phyloP scores from a whole-genome alignment of 1,284 basidiomycete species.

The Ustanciosporium gigantosporum region DNA sequence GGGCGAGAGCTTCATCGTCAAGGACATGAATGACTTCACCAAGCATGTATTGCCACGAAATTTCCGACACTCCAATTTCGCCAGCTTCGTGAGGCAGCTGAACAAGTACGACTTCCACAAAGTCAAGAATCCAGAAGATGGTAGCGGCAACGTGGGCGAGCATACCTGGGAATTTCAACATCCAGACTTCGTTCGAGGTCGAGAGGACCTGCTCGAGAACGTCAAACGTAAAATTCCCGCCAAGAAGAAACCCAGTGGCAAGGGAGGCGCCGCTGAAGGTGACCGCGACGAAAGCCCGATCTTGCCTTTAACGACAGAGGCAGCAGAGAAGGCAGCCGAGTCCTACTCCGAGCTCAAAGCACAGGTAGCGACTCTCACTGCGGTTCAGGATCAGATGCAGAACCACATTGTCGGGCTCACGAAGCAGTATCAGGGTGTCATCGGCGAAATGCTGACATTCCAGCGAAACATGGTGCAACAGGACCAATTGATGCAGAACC shows the following conservation, averaged over 20 bases:
- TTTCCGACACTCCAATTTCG: conserved; percentile 97
- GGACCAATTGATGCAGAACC: conserved; percentile 78
- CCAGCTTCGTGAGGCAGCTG: conserved; percentile 70
- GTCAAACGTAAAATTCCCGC: conserved; percentile 66
- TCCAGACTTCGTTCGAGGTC: conserved; percentile 73
- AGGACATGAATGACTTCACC: conserved; percentile 96
- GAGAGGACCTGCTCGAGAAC: conserved; percentile 84
- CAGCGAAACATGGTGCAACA: conserved; percentile 83
- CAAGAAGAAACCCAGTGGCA: conserved; percentile 61
- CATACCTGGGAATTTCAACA: conserved; percentile 87
- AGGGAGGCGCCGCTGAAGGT: conserved; percentile 54
- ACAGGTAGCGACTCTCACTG: conserved; percentile 44
- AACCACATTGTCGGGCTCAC: conserved; percentile 69
- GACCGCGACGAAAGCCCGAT: conserved; percentile 39
- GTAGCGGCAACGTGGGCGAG: conserved; percentile 76
- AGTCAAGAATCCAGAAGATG: conserved; percentile 74
- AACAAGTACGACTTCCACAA: conserved; percentile 99
- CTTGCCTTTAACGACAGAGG: conserved; percentile 16
- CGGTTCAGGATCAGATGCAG: conserved; percentile 53
- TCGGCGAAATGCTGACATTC: conserved; percentile 79
- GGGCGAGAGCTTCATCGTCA: conserved; percentile 90
- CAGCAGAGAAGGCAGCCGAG: conserved; percentile 30
- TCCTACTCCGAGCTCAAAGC: conserved; percentile 46
- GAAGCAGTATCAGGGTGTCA: conserved; percentile 75
- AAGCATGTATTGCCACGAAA: conserved; percentile 89